Percentiles rank a stretch among this genome's conserved stretches.
phyloP scores from a whole-genome alignment of 345 rosid genomes.

The Carallia pectinifolia region DNA sequence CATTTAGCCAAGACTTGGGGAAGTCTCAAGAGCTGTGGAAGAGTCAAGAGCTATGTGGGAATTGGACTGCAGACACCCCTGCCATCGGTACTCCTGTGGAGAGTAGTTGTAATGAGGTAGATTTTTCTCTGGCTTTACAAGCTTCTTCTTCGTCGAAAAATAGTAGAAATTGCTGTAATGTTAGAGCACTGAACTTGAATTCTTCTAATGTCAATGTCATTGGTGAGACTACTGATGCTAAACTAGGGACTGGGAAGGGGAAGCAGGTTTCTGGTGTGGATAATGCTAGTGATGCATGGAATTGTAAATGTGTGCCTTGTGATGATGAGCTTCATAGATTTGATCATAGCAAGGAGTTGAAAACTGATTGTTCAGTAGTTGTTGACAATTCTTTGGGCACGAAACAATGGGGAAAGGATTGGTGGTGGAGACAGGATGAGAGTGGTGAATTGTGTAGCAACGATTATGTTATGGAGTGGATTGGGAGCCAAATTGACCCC shows the following conservation, averaged over 20 bases:
- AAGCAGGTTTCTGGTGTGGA: conserved; percentile 62
- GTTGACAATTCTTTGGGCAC: conserved; percentile 40
- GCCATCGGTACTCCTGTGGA: conserved; percentile 28
- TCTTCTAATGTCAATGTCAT: conserved; percentile 43
- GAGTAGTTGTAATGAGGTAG: conserved; percentile 55
- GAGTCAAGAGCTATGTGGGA: conserved; percentile 64
- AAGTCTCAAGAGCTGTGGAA: conserved; percentile 75
- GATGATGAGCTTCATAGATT: conserved; percentile 49
- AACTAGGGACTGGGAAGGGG: conserved; percentile 47
- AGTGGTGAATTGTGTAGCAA: conserved; percentile 90
- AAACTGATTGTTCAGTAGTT: conserved; percentile 36
- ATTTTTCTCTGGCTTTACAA: conserved; percentile 89
- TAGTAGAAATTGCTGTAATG: conserved; percentile 52
- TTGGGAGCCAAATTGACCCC: conserved; percentile 87
- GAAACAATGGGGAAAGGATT: conserved; percentile 96
- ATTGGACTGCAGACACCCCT: conserved; percentile 43
- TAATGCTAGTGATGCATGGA: conserved; percentile 56
- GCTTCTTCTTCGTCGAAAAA: conserved; percentile 88
- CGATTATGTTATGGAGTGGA: conserved; percentile 97
- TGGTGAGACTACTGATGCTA: conserved; percentile 38
- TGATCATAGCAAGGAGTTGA: conserved; percentile 55
- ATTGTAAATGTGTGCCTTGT: conserved; percentile 51
- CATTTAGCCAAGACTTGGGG: conserved; percentile 83
- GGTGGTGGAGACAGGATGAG: conserved; percentile 99
- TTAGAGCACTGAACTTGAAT: conserved; percentile 54